Conservation (phyloP, 306 rosid species). For the Urtica urens region DNA sequence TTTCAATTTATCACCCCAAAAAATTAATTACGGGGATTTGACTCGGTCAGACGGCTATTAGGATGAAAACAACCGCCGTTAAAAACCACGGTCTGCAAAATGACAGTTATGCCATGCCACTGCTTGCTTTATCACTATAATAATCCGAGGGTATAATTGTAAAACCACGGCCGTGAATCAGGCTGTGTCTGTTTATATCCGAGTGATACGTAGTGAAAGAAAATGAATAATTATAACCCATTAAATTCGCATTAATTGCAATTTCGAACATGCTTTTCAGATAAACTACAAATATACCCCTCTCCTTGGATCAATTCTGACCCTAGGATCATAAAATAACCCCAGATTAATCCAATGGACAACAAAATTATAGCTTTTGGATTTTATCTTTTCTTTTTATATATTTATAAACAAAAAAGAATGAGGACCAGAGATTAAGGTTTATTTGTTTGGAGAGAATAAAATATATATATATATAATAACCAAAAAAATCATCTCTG, state of each 20-base stretch:
- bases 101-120: not conserved
- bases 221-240: no score
- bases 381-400: not conserved
- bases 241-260: not conserved
- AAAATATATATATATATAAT: not conserved
- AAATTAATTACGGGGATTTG: conserved; percentile 3
- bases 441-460: not conserved
- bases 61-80: not conserved
- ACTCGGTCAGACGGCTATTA: conserved; percentile 20
- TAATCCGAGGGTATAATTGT: not conserved
- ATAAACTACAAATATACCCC: not conserved
- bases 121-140: no score
- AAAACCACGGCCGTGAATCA: not conserved
- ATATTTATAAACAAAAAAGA: not conserved
- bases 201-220: not conserved
- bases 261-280: not conserved
- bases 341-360: not conserved
- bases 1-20: no score
- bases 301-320: not conserved
- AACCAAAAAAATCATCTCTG: not conserved
- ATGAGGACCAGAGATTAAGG: not conserved
- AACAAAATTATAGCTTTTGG: not conserved
- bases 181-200: not conserved
- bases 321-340: not conserved
- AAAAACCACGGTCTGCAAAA: not conserved